Evolutionary conservation across 345 rosid genomes (phyloP).

Genomic region (Heritiera littoralis): DNA sequence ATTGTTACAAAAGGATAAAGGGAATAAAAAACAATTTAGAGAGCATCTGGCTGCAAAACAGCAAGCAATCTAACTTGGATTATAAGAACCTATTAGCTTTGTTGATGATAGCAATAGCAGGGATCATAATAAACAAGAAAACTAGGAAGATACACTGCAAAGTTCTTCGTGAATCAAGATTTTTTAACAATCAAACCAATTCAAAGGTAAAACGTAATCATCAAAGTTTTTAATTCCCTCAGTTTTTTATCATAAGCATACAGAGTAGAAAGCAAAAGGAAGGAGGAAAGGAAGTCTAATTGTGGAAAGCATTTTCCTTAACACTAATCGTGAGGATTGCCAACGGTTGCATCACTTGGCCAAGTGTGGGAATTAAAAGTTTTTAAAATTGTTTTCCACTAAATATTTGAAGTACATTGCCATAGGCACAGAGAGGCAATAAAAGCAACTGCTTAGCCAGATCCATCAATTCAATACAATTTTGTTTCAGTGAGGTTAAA

Average conservation of each 20-base stretch:
- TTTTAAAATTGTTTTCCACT: not conserved
- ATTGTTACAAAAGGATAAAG: not conserved
- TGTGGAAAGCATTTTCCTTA: no score
- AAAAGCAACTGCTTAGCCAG: conserved; percentile 12
- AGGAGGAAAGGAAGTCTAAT: no score
- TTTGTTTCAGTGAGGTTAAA: not conserved
- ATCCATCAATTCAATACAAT: not conserved
- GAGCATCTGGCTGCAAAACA: not conserved
- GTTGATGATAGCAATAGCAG: no score
- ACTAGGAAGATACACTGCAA: not conserved
- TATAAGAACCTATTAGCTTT: not conserved
- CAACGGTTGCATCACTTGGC: not conserved
- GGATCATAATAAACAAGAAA: not conserved
- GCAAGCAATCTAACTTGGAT: not conserved
- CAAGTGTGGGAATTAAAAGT: not conserved
- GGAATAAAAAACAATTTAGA: not conserved
- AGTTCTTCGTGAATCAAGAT: not conserved
- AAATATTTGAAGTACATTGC: not conserved
- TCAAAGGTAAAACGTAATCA: not conserved
- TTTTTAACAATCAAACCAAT: not conserved
- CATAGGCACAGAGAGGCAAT: not conserved
- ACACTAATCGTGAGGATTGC: not conserved
- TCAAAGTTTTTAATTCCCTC: not conserved
- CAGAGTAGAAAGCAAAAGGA: no score
- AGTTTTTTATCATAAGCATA: not conserved